Conservation (phyloP, 768 basidiomycete species). For the Amyloporia xantha region DNA sequence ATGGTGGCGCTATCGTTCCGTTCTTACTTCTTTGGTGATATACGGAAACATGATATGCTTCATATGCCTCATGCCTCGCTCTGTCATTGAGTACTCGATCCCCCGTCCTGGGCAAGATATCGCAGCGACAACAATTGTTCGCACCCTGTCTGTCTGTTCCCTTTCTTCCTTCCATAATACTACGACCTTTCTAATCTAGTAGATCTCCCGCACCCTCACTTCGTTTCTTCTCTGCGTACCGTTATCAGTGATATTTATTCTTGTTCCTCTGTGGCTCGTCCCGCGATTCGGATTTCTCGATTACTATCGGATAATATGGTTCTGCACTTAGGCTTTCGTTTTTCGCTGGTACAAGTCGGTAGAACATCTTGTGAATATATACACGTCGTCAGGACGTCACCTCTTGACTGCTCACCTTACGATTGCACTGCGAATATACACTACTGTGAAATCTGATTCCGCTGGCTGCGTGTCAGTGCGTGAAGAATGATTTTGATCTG, state of each 20-base stretch:
- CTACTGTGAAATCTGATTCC: neutral
- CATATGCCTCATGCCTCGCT: neutral
- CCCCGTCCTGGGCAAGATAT: too few species aligned
- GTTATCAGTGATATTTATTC: neutral
- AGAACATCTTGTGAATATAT: neutral
- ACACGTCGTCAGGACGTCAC: neutral
- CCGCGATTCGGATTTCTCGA: neutral
- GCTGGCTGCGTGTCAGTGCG: too few species aligned
- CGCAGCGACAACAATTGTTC: too few species aligned
- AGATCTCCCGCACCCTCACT: too few species aligned
- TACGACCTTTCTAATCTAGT: too few species aligned
- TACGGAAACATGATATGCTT: neutral
- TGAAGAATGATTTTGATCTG: too few species aligned
- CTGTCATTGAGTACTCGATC: neutral
- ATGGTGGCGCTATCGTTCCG: neutral
- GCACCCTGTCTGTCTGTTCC: neutral
- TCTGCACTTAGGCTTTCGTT: neutral
- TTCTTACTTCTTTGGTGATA: neutral
- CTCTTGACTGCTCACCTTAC: neutral
- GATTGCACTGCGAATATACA: neutral
- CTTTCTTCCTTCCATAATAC: neutral
- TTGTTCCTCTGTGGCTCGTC: neutral
- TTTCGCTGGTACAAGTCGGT: neutral
- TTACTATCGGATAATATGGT: neutral
- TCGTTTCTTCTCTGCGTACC: neutral